Conservation (phyloP, 352 stramenopile genomes). For the Peronospora farinosa region DNA sequence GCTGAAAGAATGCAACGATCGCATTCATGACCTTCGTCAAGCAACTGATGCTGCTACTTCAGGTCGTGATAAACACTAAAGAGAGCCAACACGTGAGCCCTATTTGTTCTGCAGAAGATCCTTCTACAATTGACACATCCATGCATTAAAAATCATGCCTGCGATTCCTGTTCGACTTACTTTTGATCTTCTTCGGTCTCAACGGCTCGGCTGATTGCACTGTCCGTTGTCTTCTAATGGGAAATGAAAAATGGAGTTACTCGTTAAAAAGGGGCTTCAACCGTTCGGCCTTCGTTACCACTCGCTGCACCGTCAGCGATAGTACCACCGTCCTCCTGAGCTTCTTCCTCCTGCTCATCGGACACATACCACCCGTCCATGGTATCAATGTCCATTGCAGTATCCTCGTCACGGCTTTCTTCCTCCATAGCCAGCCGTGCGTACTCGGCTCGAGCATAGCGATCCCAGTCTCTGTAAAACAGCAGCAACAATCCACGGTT, state of each 20-base stretch:
- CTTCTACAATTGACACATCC: constrained; percentile 15
- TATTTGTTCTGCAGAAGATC: not conserved
- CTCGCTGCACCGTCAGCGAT: constrained; percentile 12
- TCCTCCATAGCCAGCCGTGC: constrained; percentile 95
- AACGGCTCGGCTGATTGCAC: not conserved
- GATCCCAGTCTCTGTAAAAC: constrained; percentile 91
- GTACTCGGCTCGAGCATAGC: constrained; percentile 96
- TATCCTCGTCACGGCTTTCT: constrained; percentile 88
- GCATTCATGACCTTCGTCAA: constrained; percentile 48
- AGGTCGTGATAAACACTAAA: not conserved
- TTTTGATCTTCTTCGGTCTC: constrained; percentile 17
- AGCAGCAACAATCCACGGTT: constrained; percentile 6
- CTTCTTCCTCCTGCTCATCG: constrained; percentile 73
- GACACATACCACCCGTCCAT: constrained; percentile 88
- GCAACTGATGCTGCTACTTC: constrained; percentile 18
- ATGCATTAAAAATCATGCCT: constrained; percentile 18
- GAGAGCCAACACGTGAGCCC: not conserved
- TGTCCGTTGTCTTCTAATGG: constrained; percentile 22
- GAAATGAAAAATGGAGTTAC: constrained; percentile 17
- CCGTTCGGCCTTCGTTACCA: constrained; percentile 40
- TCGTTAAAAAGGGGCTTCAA: constrained; percentile 65
- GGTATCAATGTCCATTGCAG: constrained; percentile 84
- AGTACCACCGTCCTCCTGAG: constrained; percentile 15
- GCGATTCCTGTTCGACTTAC: constrained; percentile 18
- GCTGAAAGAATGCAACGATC: constrained; percentile 75